These are phyloP conservation scores for Perilla frutescens DNA, from an alignment of 257 asterid species.

Conservation along the genomic window DNA sequence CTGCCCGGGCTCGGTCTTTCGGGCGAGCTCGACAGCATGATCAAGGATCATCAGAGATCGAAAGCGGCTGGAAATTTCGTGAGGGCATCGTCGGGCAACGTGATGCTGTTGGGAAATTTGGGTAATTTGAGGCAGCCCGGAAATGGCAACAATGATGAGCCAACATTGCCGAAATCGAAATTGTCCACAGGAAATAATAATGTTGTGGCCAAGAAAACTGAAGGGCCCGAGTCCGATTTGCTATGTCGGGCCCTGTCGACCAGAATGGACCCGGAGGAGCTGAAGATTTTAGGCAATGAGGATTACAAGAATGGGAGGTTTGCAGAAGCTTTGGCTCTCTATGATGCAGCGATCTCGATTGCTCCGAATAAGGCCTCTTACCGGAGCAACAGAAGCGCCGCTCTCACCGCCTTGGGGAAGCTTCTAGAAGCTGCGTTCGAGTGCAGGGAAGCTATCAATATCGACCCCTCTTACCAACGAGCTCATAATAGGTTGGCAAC, in stretches of 20 bases:
- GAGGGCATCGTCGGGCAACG: conserved; percentile 76
- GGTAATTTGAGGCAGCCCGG: conserved; percentile 68
- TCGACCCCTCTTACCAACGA: conserved; percentile 70
- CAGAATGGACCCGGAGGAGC: conserved; percentile 87
- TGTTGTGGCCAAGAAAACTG: conserved; percentile 48
- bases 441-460: conserved; percentile 72
- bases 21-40: conserved; percentile 78
- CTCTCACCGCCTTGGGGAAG: conserved; percentile 79
- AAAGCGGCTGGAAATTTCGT: conserved; percentile 52
- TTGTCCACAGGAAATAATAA: conserved; percentile 46
- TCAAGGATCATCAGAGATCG: conserved; percentile 61
- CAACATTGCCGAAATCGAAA: conserved; percentile 29
- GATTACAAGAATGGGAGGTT: conserved; percentile 95
- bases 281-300: conserved; percentile 90
- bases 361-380: conserved; percentile 93
- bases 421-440: conserved; percentile 91
- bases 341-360: conserved; percentile 91
- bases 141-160: conserved; percentile 24
- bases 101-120: conserved; percentile 60
- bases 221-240: conserved; percentile 47
- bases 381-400: conserved; percentile 94
- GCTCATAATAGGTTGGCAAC: conserved; percentile 80
- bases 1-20: conserved; percentile 56
- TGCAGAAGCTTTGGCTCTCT: conserved; percentile 85
- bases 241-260: conserved; percentile 87